phyloP scores from a whole-genome alignment of 2,329 filamentous ascomycete species.

The Penicillium corylophilum region DNA sequence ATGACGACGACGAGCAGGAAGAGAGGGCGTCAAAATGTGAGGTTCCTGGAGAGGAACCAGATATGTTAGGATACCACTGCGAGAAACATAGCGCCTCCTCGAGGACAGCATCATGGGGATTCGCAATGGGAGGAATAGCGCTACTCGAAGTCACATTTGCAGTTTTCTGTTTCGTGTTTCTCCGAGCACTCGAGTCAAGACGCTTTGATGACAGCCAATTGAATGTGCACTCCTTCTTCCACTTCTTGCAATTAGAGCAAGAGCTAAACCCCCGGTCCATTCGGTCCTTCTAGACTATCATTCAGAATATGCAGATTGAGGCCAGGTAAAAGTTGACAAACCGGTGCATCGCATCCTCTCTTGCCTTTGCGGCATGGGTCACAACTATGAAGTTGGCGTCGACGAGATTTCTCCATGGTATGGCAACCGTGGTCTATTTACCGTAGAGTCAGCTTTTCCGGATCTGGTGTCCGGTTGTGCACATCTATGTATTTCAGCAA shows the following conservation, averaged over 20 bases:
- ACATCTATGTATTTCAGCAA: no score
- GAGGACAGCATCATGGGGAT: not conserved
- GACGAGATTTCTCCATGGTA: constrained; percentile 14
- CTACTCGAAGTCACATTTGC: not conserved
- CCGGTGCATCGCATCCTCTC: constrained; percentile 44
- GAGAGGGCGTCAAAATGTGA: not conserved
- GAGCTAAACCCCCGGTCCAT: constrained; percentile 14
- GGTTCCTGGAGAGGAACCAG: not conserved
- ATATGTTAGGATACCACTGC: not conserved
- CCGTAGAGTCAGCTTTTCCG: not conserved
- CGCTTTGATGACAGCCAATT: constrained; percentile 42
- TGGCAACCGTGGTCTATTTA: no score
- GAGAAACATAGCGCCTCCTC: constrained; percentile 3
- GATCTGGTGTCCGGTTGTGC: not conserved
- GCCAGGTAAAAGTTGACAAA: not conserved
- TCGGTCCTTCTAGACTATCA: constrained; percentile 9
- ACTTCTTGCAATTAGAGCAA: constrained; percentile 47
- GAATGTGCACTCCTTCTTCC: constrained; percentile 47
- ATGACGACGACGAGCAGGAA: not conserved
- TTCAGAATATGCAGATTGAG: not conserved
- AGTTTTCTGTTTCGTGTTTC: not conserved
- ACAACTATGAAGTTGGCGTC: constrained; percentile 39
- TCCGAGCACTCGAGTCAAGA: constrained; percentile 5
- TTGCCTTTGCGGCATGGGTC: constrained; percentile 50
- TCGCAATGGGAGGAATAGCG: not conserved